phyloP scores from a whole-genome alignment of 192 early-diverging fungal genomes.

The Podila epicladia region DNA sequence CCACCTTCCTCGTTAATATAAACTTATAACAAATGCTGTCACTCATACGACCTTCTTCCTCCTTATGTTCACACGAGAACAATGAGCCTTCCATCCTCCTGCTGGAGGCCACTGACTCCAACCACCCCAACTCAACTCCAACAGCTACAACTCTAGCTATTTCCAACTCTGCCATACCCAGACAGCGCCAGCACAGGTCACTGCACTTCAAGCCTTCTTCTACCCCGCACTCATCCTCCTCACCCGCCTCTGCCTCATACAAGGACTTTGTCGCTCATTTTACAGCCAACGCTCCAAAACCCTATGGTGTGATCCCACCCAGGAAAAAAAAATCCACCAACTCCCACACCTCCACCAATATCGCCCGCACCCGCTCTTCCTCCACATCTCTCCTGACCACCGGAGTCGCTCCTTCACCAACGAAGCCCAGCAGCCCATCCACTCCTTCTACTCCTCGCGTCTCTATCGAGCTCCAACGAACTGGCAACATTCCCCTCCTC shows the following conservation, averaged over 20 bases:
- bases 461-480: neutral
- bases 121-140: neutral
- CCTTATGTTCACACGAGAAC: slow-evolving; percentile 35
- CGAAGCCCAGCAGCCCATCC: neutral
- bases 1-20: too few species aligned
- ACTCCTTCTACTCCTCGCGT: neutral
- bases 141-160: neutral
- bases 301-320: slow-evolving; percentile 47
- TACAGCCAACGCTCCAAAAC: slow-evolving; percentile 39
- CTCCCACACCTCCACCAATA: neutral
- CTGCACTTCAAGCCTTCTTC: slow-evolving; percentile 9
- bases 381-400: neutral
- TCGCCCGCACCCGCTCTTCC: slow-evolving; percentile 13
- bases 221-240: neutral
- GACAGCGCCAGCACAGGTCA: neutral
- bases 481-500: neutral
- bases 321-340: slow-evolving; percentile 8
- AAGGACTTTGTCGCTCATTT: slow-evolving; percentile 50
- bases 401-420: neutral
- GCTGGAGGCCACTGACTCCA: neutral
- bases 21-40: slow-evolving; percentile 22
- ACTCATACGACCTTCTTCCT: slow-evolving; percentile 44
- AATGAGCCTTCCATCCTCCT: slow-evolving; percentile 9
- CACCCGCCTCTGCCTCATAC: slow-evolving; percentile 17
- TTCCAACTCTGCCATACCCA: neutral